phyloP scores from a whole-genome alignment of 495 filamentous ascomycete genomes.

The Lasiosphaeris hirsuta region DNA sequence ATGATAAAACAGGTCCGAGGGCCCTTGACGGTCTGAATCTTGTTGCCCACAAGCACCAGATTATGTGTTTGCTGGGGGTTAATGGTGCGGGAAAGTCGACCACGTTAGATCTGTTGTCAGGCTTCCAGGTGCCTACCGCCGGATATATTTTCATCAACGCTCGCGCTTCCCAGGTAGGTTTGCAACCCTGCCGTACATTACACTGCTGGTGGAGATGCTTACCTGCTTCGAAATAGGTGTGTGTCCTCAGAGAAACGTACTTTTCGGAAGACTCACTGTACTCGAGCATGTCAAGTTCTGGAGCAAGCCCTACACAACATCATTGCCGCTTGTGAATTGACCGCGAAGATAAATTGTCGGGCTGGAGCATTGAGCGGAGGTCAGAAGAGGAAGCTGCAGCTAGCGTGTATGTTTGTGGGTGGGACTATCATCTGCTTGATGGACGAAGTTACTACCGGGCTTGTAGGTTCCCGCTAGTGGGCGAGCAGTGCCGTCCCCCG shows the following conservation, averaged over 20 bases:
- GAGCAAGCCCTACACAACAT: constrained; percentile 58
- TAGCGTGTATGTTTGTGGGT: constrained; percentile 86
- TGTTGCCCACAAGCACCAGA: constrained; percentile 62
- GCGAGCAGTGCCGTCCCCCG: background rate
- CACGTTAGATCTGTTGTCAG: constrained; percentile 76
- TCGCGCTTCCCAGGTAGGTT: constrained; percentile 11
- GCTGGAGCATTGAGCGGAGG: constrained; percentile 71
- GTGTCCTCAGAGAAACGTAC: constrained; percentile 79
- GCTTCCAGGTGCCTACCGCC: constrained; percentile 60
- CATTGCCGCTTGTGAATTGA: constrained; percentile 64
- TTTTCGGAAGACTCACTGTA: constrained; percentile 76
- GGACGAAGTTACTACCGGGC: constrained; percentile 75
- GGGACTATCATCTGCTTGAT: constrained; percentile 76
- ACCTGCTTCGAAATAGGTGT: constrained; percentile 60
- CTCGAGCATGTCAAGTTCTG: constrained; percentile 74
- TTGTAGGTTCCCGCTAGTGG: constrained; percentile 26
- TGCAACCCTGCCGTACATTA: background rate
- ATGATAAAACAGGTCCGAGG: constrained; percentile 51
- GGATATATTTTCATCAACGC: constrained; percentile 66
- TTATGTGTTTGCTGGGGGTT: constrained; percentile 72
- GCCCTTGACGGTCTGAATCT: constrained; percentile 67
- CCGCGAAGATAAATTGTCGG: constrained; percentile 57
- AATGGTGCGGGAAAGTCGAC: constrained; percentile 85
- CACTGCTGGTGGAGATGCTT: no score
- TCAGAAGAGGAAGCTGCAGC: constrained; percentile 79